These are phyloP conservation scores for Papilionanthe hybrid DNA, from an alignment of 116 monocot genomes.

Conservation along the genomic window DNA sequence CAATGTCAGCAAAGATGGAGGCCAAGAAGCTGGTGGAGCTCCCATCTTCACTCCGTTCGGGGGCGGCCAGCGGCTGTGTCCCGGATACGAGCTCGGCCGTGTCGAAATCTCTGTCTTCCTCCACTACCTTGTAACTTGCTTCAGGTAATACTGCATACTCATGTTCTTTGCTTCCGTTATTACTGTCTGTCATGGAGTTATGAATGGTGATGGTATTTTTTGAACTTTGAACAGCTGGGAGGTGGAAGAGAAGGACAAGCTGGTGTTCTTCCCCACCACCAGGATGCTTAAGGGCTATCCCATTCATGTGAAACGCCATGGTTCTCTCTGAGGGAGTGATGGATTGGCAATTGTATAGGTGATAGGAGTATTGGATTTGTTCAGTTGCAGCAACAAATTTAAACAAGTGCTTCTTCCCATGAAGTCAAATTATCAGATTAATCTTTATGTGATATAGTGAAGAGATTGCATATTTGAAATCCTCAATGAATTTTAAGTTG, in stretches of 20 bases:
- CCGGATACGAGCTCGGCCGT: conserved; percentile 78
- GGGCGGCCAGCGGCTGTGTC: conserved; percentile 76
- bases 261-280: conserved; percentile 89
- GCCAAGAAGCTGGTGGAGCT: conserved; percentile 18
- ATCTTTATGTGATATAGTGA: too few relatives aligned
- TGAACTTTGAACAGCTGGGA: conserved; percentile 54
- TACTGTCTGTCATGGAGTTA: background rate
- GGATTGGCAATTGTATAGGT: too few relatives aligned
- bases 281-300: conserved; percentile 74
- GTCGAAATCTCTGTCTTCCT: conserved; percentile 87
- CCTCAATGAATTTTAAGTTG: too few relatives aligned
- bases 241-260: conserved; percentile 53
- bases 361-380: too few relatives aligned
- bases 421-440: too few relatives aligned
- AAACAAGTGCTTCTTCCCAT: too few relatives aligned
- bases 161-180: too few relatives aligned
- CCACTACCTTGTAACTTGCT: conserved; percentile 68
- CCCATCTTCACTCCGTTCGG: conserved; percentile 68
- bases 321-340: background rate
- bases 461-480: too few relatives aligned
- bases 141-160: conserved; percentile 31
- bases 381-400: too few relatives aligned
- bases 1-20: conserved; percentile 13
- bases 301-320: conserved; percentile 44
- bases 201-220: background rate